Conservation (phyloP, 805 yeast genomes). For the Sugiyamaella mastotermitis region DNA sequence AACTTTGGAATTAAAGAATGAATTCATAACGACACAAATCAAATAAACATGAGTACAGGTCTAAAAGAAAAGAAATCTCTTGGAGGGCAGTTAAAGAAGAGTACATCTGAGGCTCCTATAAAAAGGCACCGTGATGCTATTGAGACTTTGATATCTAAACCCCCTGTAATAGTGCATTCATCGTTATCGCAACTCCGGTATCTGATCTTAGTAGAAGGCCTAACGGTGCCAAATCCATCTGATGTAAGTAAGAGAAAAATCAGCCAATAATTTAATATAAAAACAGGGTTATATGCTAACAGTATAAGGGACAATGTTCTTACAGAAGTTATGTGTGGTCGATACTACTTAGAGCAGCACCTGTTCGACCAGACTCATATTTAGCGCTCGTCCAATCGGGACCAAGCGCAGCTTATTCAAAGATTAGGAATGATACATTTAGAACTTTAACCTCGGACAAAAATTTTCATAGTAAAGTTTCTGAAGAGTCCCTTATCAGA, state of each 20-base stretch:
- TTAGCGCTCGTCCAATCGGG: conserved; percentile 47
- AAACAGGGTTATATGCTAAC: conserved; percentile 1
- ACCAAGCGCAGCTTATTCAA: conserved; percentile 53
- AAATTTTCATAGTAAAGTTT: conserved; percentile 55
- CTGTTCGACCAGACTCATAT: conserved; percentile 51
- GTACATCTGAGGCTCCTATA: background rate
- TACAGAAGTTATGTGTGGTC: conserved; percentile 79
- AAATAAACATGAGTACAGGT: no score
- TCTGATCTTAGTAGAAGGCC: conserved; percentile 45
- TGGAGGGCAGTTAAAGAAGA: background rate
- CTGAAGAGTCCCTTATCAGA: conserved; percentile 64
- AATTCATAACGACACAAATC: no score
- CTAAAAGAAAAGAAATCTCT: no score
- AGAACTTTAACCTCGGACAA: conserved; percentile 75
- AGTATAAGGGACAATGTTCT: conserved; percentile 43
- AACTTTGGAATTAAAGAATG: no score
- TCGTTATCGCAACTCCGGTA: conserved; percentile 50
- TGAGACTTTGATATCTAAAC: conserved; percentile 38
- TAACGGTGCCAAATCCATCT: conserved; percentile 16
- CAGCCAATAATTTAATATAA: background rate
- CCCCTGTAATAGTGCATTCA: conserved; percentile 39
- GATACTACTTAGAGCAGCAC: conserved; percentile 58
- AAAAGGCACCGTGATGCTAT: conserved; percentile 47
- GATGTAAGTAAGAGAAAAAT: conserved; percentile 2
- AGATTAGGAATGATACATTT: conserved; percentile 80